Evolutionary conservation across 2,329 filamentous ascomycete species (phyloP).

Genomic region (Fusarium caatingaense): DNA sequence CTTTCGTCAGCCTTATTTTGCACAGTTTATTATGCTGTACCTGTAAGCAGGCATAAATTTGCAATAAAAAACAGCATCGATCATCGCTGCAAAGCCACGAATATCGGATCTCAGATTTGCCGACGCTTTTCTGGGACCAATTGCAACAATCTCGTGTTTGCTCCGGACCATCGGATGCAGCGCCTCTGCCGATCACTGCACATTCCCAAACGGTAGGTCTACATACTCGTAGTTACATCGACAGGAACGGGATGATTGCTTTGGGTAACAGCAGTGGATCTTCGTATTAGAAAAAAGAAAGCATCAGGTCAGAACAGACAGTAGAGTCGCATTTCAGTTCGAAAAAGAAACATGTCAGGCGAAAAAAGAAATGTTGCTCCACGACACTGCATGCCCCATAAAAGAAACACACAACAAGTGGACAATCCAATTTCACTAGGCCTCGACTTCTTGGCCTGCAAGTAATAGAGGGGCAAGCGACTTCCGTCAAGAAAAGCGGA

Average conservation of each 20-base stretch:
- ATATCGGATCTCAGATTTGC: background rate
- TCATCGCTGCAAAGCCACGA: background rate
- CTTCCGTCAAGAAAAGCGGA: background rate
- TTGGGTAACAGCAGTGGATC: background rate
- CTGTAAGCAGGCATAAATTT: background rate
- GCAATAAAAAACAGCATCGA: background rate
- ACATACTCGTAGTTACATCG: background rate
- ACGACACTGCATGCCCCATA: background rate
- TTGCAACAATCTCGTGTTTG: background rate
- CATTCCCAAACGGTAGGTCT: background rate
- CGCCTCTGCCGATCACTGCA: constrained; percentile 11
- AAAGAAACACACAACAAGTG: background rate
- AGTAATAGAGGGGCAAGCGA: background rate
- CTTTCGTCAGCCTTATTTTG: background rate
- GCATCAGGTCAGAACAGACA: background rate
- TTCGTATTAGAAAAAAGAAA: background rate
- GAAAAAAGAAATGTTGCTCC: background rate
- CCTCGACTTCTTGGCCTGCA: background rate
- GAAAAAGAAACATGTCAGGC: constrained; percentile 4
- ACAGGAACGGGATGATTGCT: constrained; percentile 7
- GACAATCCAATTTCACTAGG: background rate
- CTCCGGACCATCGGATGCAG: constrained; percentile 15
- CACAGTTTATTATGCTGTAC: background rate
- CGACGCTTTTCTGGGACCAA: background rate
- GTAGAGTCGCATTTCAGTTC: background rate